phyloP scores from a whole-genome alignment of 345 rosid species.

The Firmiana major region DNA sequence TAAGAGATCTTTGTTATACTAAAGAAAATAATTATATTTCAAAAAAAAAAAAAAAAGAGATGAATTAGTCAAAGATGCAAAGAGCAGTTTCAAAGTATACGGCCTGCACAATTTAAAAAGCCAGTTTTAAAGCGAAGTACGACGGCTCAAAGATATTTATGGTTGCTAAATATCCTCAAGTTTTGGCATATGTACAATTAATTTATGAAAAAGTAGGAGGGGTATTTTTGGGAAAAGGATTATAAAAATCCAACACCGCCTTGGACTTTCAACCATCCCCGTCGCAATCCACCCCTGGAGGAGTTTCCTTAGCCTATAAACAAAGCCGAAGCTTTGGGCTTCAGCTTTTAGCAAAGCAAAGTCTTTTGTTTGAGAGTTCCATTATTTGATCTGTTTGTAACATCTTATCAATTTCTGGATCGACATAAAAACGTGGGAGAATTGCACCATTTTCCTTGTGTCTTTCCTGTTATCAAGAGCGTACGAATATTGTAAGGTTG shows the following conservation, averaged over 20 bases:
- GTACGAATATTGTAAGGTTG: neutral
- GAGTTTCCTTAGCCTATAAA: conserved; percentile 2
- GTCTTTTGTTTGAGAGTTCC: neutral
- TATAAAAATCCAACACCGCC: neutral
- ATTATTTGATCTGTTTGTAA: neutral
- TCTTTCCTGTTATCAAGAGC: neutral
- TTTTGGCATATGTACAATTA: neutral
- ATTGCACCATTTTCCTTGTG: neutral
- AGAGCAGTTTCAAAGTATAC: no score
- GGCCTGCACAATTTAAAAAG: neutral
- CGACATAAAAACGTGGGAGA: neutral
- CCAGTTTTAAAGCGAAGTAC: neutral
- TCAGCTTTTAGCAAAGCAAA: neutral
- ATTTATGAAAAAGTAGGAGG: neutral
- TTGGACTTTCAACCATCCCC: neutral
- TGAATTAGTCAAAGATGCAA: no score
- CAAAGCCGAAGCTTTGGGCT: neutral
- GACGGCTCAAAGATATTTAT: conserved; percentile 4
- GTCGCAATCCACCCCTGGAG: neutral
- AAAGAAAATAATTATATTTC: no score
- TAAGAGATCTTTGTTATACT: no score
- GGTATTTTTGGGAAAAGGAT: neutral
- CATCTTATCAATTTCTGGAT: neutral
- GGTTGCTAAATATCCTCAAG: neutral
- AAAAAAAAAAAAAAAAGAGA: no score